Base-by-base conservation (phyloP, 2,329 filamentous ascomycete species). In the Aspergillus fischeri region DNA sequence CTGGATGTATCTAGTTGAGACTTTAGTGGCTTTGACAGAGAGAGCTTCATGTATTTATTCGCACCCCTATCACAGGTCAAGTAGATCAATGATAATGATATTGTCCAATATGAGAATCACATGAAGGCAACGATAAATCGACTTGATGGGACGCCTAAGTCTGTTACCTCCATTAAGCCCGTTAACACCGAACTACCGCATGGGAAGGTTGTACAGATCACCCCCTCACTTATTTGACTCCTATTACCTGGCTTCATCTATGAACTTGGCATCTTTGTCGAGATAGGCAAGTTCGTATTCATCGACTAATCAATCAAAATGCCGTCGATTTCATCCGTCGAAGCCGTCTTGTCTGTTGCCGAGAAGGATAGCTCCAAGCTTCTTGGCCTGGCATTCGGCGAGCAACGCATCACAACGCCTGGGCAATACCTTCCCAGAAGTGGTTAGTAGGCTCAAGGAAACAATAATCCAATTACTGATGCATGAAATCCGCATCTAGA, bases 311-410 rank as follows among this genome's bases (percentile, higher is more conserved):
- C 9, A 14, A 25, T 11, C 9, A 47, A 14, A 47, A 47, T 47
- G 44, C 44, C 44, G 24, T 27, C 44, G 1, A 47, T 47, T 14
- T 2, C 21, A 17, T 24, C 24, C 7, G 21, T 47, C 21, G 44
- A 47, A 17, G 44, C 44, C 21, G 66, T 58, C 29, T 53, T 72
- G 32, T 55, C 65, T 21, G 63, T 68, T 38, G 67, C 70, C 52
- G 60, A 73, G 48, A 64, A 61, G 11, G 70, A 75, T 48, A 56
- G 63, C 11, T 67, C 71, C 47, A 75, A 74, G 51, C 25, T 73
- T 14, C 62, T 76, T 3, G 67, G 64, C n/a, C 52, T 76, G 49
- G 67, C 49, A 10, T 51, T 74, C 20, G 66, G 66, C n/a, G 55
- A 50, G 7, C 60, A 70, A 11, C 49, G 63, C 27, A 62, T 62